These are phyloP conservation scores for Letharia lupina DNA, from an alignment of 495 filamentous ascomycete genomes.

Conservation along the genomic window DNA sequence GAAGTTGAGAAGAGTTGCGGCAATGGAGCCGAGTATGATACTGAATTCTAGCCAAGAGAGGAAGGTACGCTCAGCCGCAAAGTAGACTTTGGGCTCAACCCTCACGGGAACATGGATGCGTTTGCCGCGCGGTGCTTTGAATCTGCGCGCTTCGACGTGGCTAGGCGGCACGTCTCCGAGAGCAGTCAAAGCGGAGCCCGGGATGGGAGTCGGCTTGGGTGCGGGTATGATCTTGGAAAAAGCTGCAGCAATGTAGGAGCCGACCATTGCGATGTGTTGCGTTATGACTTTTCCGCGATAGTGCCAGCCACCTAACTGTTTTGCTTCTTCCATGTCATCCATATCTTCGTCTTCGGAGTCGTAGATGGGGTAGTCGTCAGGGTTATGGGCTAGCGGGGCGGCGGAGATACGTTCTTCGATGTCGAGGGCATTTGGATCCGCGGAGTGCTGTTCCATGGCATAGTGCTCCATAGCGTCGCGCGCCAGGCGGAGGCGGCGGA, in stretches of 20 bases:
- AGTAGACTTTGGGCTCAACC: slow-evolving; percentile 96
- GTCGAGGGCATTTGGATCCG: slow-evolving; percentile 52
- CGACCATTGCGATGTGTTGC: slow-evolving; percentile 36
- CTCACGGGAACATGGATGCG: slow-evolving; percentile 87
- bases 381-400: slow-evolving; percentile 46
- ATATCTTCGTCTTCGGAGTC: slow-evolving; percentile 71
- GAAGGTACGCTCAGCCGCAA: slow-evolving; percentile 92
- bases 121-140: slow-evolving; percentile 70
- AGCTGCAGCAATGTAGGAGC: slow-evolving; percentile 35
- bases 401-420: slow-evolving; percentile 66
- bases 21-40: slow-evolving; percentile 87
- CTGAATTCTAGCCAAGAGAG: slow-evolving; percentile 96
- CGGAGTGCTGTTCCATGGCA: slow-evolving; percentile 38
- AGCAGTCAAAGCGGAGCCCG: slow-evolving; percentile 38
- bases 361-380: slow-evolving; percentile 74
- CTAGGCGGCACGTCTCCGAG: slow-evolving; percentile 12
- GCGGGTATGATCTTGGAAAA: slow-evolving; percentile 48
- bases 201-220: slow-evolving; percentile 53
- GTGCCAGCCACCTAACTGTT: slow-evolving; percentile 59
- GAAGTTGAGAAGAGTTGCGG: slow-evolving; percentile 88
- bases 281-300: slow-evolving; percentile 53
- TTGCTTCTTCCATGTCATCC: slow-evolving; percentile 63
- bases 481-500: slow-evolving; percentile 39
- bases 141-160: slow-evolving; percentile 53
- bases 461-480: slow-evolving; percentile 40